Percentiles rank a stretch among this genome's conserved stretches.
phyloP scores from a whole-genome alignment of 495 filamentous ascomycete species.

The Collariella sp. region DNA sequence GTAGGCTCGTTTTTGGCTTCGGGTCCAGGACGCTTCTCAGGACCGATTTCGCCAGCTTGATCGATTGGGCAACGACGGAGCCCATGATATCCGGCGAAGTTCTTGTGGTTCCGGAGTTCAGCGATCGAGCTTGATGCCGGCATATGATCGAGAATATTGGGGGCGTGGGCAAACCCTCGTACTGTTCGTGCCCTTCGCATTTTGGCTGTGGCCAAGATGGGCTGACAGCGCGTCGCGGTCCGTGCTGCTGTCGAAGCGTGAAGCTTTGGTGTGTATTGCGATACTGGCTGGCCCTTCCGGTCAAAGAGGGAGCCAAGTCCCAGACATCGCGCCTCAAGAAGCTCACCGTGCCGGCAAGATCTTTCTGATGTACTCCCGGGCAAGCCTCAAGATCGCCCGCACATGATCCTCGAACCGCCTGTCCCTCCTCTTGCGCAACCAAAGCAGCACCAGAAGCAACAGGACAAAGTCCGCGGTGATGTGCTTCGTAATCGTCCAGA shows the following conservation, averaged over 20 bases:
- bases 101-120: too few species aligned
- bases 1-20: too few species aligned
- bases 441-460: conserved; percentile 61
- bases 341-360: conserved; percentile 46
- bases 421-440: conserved; percentile 72
- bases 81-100: too few species aligned
- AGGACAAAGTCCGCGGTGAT: conserved; percentile 61
- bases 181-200: too few species aligned
- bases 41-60: too few species aligned
- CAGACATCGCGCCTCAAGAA: not conserved
- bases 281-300: not conserved
- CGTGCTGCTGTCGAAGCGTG: not conserved
- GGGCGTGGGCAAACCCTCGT: too few species aligned
- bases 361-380: conserved; percentile 50
- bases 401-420: conserved; percentile 70
- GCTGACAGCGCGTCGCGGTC: too few species aligned
- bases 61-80: too few species aligned
- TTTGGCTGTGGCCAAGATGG: too few species aligned
- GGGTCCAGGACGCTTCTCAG: too few species aligned
- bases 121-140: too few species aligned
- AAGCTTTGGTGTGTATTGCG: not conserved
- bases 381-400: conserved; percentile 50
- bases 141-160: too few species aligned
- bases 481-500: conserved; percentile 65
- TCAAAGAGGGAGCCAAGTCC: not conserved